Percentiles rank a stretch among this genome's conserved stretches.
Conservation (phyloP, 768 basidiomycete species). For the Piloderma croceum region DNA sequence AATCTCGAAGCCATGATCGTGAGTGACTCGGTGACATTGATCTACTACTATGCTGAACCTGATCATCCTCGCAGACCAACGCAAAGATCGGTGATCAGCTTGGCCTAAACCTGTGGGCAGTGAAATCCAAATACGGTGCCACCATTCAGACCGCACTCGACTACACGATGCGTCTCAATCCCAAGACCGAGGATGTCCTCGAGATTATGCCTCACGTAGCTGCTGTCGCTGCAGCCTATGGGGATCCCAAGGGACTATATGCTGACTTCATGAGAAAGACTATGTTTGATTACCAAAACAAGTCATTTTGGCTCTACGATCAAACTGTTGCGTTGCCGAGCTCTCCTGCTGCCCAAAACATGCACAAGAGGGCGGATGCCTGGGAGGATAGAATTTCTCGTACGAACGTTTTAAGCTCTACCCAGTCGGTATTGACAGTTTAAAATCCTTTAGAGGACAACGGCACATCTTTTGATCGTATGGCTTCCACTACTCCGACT, state of each 20-base stretch:
- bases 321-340: conserved; percentile 36
- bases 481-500: conserved; percentile 8
- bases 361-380: conserved; percentile 17
- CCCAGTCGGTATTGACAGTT: too few relatives aligned
- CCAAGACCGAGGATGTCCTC: conserved; percentile 35
- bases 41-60: background rate
- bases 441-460: too few relatives aligned
- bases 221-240: conserved; percentile 46
- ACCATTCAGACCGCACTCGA: conserved; percentile 51
- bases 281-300: conserved; percentile 26
- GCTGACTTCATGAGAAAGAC: conserved; percentile 34
- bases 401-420: too few relatives aligned
- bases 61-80: conserved; percentile 30
- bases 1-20: conserved; percentile 56
- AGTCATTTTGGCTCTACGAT: conserved; percentile 45
- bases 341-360: conserved; percentile 27
- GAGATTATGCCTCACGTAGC: conserved; percentile 47
- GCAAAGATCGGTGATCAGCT: conserved; percentile 51
- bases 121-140: conserved; percentile 41
- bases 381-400: conserved; percentile 3
- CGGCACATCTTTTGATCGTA: too few relatives aligned
- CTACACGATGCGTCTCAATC: conserved; percentile 37
- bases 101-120: conserved; percentile 43
- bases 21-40: conserved; percentile 16
- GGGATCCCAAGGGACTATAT: conserved; percentile 49